Conservation (phyloP, 306 rosid genomes). For the Pyrus bretschneideri region DNA sequence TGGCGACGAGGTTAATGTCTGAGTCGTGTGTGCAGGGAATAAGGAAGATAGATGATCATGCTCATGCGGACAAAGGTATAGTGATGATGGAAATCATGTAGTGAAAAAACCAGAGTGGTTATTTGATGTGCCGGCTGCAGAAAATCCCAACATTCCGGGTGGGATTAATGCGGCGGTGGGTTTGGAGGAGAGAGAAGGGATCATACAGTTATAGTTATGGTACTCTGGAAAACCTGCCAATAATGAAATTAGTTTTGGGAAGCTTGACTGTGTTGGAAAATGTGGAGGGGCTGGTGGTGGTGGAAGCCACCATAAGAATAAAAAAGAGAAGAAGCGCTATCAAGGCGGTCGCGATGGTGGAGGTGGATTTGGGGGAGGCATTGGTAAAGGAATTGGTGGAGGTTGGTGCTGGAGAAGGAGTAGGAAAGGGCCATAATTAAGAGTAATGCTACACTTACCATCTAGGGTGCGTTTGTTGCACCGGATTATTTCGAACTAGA, state of each 20-base stretch:
- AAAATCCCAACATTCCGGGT: background rate
- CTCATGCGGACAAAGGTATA: background rate
- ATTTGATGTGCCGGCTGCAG: conserved; percentile 10
- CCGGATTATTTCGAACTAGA: no score
- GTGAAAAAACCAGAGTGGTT: conserved; percentile 40
- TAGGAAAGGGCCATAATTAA: background rate
- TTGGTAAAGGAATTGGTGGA: background rate
- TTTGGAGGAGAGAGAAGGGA: conserved; percentile 10
- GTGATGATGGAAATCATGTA: conserved; percentile 3
- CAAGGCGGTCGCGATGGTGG: background rate
- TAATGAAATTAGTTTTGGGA: background rate
- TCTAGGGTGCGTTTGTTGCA: no score
- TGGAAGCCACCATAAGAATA: background rate
- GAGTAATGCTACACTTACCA: no score
- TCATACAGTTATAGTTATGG: background rate
- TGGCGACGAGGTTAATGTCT: conserved; percentile 10
- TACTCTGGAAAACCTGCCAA: background rate
- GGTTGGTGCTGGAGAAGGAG: background rate
- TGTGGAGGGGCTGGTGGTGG: background rate
- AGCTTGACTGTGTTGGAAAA: conserved; percentile 14
- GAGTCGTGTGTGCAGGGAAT: conserved; percentile 19
- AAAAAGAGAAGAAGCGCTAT: background rate
- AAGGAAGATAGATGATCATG: conserved; percentile 23
- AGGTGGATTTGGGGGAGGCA: background rate
- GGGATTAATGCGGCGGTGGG: background rate